Base-by-base conservation (phyloP, 192 early-diverging fungal species). In the Coemansia sp. region DNA sequence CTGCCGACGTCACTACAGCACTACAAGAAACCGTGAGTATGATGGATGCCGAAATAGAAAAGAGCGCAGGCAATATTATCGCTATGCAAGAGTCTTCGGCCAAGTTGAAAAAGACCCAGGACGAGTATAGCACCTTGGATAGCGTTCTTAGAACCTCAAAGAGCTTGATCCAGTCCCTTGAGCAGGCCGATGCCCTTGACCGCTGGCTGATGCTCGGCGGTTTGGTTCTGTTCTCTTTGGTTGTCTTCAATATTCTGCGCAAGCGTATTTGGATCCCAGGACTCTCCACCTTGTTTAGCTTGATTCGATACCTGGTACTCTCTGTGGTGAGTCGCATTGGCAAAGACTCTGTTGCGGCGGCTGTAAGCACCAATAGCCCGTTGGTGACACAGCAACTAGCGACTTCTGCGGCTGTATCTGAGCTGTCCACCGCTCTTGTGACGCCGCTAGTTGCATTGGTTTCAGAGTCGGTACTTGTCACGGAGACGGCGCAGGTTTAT, bases 41-140 rank as follows among this genome's bases (percentile, higher is more conserved):
- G 76, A 84, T 84, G 82, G 68, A 73, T 30, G 68, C 68, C 17
- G 82, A 84, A 68, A 79, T 84, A 23, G 77, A 84, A 50, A 84
- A 84, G 68, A 84, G 82, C 46, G 76, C 59, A 3, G 68, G 65
- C 38, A 84, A 84, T 65, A 67, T 73, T 26, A 50, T 38, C 4
- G 71, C 75, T 3, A 50, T 84, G 64, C 58, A 70, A 21, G 82
- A 78, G n/a, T 84, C 82, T 19, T 67, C 82, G 4, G 69, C 64
- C 1, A 53, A 33, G 53, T 38, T 84, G 59, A 57, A 62, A 17
- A 70, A 67, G 62, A 69, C 82, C 16, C 69, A 68, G n/a, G 55
- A 28, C 35, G 63, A 75, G 63, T 77, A 84, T 23, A 21, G 70
- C 3, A 60, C 66, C 1, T 65, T 84, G 82, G 70, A 76, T 50